Percentiles rank a stretch among this genome's conserved stretches.
Conservation (phyloP, 495 filamentous ascomycete species). For the Penicillium verhagenii region DNA sequence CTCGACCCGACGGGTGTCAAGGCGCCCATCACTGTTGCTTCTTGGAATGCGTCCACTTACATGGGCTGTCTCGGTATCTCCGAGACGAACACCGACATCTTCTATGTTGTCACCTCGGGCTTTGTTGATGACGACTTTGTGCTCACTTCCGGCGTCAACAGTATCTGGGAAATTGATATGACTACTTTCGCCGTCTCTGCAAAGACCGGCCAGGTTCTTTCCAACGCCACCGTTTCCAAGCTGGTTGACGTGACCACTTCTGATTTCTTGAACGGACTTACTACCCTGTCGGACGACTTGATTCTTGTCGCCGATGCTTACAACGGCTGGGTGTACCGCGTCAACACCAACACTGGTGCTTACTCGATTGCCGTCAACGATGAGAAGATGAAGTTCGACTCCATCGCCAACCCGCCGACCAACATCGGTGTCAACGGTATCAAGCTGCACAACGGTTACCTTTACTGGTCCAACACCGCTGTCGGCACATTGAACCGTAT, state of each 20-base stretch:
- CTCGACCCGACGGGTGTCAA: neutral
- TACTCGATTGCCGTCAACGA: neutral
- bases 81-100: neutral
- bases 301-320: neutral
- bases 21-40: constrained; percentile 1
- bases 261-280: neutral
- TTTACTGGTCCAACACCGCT: constrained; percentile 1
- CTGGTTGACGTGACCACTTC: neutral
- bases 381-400: neutral
- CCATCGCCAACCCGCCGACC: neutral
- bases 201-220: neutral
- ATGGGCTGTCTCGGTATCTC: constrained; percentile 5
- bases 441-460: neutral
- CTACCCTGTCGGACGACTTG: neutral
- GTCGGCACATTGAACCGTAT: constrained; percentile 3
- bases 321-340: constrained; percentile 1
- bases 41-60: neutral
- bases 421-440: constrained; percentile 2
- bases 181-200: neutral
- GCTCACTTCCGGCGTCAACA: constrained; percentile 1
- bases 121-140: neutral
- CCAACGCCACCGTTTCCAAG: constrained; percentile 1
- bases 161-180: constrained; percentile 2
- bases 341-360: neutral
- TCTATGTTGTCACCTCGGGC: neutral